Percentiles rank a stretch among this genome's conserved stretches.
Conservation (phyloP, 805 yeast genomes). For the Cyberlindnera xylosilytica region DNA sequence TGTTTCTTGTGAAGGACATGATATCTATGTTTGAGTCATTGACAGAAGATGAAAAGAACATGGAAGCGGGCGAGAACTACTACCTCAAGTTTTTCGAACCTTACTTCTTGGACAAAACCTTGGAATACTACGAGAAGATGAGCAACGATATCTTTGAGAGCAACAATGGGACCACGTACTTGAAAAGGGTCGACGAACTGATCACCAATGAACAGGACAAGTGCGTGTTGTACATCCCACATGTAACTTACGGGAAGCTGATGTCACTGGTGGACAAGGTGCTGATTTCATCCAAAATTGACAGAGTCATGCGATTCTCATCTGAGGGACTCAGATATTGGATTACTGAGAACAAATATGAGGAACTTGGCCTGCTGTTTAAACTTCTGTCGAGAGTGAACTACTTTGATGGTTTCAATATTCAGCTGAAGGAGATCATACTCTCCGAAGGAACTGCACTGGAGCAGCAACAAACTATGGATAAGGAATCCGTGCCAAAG, state of each 20-base stretch:
- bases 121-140: conserved; percentile 48
- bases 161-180: conserved; percentile 51
- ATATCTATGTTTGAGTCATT: conserved; percentile 72
- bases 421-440: conserved; percentile 45
- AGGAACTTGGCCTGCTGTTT: conserved; percentile 46
- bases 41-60: conserved; percentile 37
- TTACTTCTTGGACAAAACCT: conserved; percentile 49
- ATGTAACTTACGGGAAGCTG: conserved; percentile 50
- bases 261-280: conserved; percentile 55
- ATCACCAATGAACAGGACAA: conserved; percentile 62
- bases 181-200: conserved; percentile 49
- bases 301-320: conserved; percentile 47
- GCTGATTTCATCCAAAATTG: conserved; percentile 54
- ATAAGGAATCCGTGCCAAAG: not conserved
- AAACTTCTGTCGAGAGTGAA: conserved; percentile 53
- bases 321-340: conserved; percentile 57
- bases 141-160: conserved; percentile 42
- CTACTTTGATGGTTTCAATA: conserved; percentile 46
- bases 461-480: conserved; percentile 13
- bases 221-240: conserved; percentile 51
- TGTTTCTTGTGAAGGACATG: conserved; percentile 55
- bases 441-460: conserved; percentile 39
- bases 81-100: conserved; percentile 70
- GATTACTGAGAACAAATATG: conserved; percentile 45
- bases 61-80: conserved; percentile 52